Evolutionary conservation across 192 early-diverging fungal genomes (phyloP).

Genomic region (Backusella sp.): DNA sequence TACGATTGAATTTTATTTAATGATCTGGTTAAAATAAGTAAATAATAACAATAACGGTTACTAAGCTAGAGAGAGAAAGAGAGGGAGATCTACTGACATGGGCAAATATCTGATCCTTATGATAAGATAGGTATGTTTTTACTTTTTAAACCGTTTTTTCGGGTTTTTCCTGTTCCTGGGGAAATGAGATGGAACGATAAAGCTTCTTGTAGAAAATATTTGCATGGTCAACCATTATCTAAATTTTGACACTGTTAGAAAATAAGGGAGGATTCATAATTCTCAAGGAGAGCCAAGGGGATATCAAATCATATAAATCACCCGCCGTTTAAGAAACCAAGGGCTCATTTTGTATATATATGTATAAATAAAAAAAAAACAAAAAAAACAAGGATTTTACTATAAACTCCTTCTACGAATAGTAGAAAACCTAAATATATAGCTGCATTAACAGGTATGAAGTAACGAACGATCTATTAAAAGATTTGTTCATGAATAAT

Average conservation of each 20-base stretch:
- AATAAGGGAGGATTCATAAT: neutral
- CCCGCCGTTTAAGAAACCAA: neutral
- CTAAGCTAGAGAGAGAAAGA: neutral
- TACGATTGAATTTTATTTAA: neutral
- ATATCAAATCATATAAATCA: neutral
- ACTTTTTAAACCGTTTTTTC: neutral
- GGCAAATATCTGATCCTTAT: neutral
- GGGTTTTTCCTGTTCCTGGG: neutral
- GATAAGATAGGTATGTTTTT: neutral
- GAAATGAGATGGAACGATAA: neutral
- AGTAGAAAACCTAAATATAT: neutral
- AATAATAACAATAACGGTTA: neutral
- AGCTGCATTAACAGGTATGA: neutral
- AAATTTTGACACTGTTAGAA: neutral
- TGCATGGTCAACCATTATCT: neutral
- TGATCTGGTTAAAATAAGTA: neutral
- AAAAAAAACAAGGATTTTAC: neutral
- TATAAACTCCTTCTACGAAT: neutral
- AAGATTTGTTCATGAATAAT: neutral
- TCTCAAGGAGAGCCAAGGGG: neutral
- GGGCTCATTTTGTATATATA: constrained; percentile 1
- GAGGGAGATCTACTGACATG: neutral
- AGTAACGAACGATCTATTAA: neutral
- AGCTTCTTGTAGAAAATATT: neutral
- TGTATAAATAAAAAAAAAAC: constrained; percentile 6